A percentile compares a stretch with the other conserved stretches of the same genome.
Conservation (phyloP, 768 basidiomycete species). For the Scleroderma bovista region DNA sequence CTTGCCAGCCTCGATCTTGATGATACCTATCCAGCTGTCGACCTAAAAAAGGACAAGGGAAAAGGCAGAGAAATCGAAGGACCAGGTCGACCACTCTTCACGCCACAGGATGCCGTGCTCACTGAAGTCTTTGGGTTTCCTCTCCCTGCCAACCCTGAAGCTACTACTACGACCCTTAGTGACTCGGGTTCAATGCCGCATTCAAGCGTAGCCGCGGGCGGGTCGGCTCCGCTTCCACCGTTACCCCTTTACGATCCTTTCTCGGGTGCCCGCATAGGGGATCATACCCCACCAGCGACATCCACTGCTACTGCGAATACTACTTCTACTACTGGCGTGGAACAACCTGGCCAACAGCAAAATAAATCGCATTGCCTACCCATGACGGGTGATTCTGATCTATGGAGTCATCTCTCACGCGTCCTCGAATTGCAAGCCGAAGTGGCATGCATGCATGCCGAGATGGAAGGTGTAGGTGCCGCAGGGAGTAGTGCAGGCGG, state of each 20-base stretch:
- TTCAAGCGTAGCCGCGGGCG: slow-evolving; percentile 3
- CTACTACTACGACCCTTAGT: slow-evolving; percentile 7
- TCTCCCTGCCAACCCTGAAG: slow-evolving; percentile 3
- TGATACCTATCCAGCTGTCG: not conserved
- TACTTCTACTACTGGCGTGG: not conserved
- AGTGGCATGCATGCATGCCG: slow-evolving; percentile 65
- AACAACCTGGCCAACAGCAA: not conserved
- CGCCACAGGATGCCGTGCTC: slow-evolving; percentile 62
- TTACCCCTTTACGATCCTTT: slow-evolving; percentile 28
- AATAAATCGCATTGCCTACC: slow-evolving; percentile 13
- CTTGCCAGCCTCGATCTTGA: not conserved
- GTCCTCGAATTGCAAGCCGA: slow-evolving; percentile 71
- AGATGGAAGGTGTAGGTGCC: slow-evolving; percentile 63
- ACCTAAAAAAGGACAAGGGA: not conserved
- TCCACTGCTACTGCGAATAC: slow-evolving; percentile 1
- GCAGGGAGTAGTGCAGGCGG: slow-evolving; percentile 7
- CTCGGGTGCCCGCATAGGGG: slow-evolving; percentile 23
- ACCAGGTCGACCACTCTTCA: slow-evolving; percentile 30
- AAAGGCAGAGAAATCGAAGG: not conserved
- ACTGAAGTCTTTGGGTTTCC: slow-evolving; percentile 32
- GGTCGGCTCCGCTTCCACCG: not conserved
- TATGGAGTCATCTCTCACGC: slow-evolving; percentile 64
- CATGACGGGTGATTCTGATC: slow-evolving; percentile 37
- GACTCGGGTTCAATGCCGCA: slow-evolving; percentile 8
- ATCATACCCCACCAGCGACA: slow-evolving; percentile 9